These are phyloP conservation scores for Blepharisma japonicum DNA, from an alignment of 73 alveolate genomes.

Conservation along the genomic window DNA sequence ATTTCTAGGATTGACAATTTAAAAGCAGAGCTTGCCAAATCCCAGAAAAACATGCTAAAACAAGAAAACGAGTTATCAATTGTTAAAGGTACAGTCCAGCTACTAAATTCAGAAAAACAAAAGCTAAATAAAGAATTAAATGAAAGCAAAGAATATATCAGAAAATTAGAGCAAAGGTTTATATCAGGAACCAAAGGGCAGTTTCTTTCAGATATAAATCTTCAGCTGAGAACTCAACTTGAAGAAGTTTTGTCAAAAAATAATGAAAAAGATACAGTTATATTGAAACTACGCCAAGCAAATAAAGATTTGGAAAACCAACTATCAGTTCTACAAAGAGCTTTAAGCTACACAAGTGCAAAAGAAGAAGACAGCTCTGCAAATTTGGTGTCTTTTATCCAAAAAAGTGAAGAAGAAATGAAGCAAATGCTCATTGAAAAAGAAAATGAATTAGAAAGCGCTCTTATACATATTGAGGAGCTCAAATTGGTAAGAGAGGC, in stretches of 20 bases:
- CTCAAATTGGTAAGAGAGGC: constrained; percentile 2
- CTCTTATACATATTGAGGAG: background rate
- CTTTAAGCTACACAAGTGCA: background rate
- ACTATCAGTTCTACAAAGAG: background rate
- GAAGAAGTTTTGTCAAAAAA: background rate
- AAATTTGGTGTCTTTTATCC: background rate
- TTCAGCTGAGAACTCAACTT: background rate
- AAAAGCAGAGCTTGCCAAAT: background rate
- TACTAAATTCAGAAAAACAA: background rate
- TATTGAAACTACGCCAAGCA: background rate
- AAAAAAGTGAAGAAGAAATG: background rate
- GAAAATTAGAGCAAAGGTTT: constrained; percentile 14
- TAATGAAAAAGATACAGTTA: background rate
- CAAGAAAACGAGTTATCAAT: constrained; percentile 7
- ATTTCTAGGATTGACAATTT: too few relatives aligned
- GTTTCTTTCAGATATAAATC: background rate
- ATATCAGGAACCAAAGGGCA: constrained; percentile 10
- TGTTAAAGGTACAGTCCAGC: background rate
- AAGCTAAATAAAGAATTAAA: background rate
- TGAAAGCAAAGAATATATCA: constrained; percentile 9
- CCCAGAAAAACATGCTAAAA: background rate
- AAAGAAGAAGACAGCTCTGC: background rate
- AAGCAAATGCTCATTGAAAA: background rate
- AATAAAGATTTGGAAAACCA: background rate
- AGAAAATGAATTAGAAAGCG: background rate